Conservation (phyloP, 345 rosid genomes). For the Clarkia xantiana region DNA sequence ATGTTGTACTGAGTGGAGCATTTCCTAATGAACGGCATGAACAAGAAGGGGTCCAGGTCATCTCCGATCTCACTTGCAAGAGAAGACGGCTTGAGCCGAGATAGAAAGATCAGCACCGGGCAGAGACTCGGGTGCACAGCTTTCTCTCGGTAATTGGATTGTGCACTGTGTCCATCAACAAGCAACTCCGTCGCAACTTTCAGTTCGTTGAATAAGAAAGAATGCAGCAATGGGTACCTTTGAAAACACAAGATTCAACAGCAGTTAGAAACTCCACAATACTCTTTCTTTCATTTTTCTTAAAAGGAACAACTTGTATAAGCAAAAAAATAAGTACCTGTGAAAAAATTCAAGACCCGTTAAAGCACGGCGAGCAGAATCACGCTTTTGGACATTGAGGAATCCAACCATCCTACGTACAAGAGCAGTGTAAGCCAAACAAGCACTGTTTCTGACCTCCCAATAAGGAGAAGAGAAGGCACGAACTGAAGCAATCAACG, state of each 20-base stretch:
- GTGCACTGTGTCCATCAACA: slow-evolving; percentile 27
- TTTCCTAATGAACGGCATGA: slow-evolving; percentile 84
- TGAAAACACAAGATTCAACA: slow-evolving; percentile 13
- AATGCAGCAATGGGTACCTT: slow-evolving; percentile 85
- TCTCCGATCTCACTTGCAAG: slow-evolving; percentile 78
- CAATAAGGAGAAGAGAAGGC: slow-evolving; percentile 92
- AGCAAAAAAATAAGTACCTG: slow-evolving; percentile 33
- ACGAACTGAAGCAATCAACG: slow-evolving; percentile 58
- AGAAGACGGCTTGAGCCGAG: slow-evolving; percentile 92
- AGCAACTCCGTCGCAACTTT: slow-evolving; percentile 63
- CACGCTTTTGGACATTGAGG: slow-evolving; percentile 81
- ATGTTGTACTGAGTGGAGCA: slow-evolving; percentile 86
- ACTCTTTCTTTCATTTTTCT: too few relatives aligned
- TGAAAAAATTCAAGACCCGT: slow-evolving; percentile 96
- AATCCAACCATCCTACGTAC: slow-evolving; percentile 86
- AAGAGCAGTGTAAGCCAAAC: slow-evolving; percentile 81
- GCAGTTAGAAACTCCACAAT: slow-evolving; percentile 6
- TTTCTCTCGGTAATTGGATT: slow-evolving; percentile 40
- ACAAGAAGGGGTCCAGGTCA: slow-evolving; percentile 77
- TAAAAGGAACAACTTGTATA: too few relatives aligned
- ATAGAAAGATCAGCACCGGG: slow-evolving; percentile 79
- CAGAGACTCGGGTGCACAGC: slow-evolving; percentile 92
- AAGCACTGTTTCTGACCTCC: slow-evolving; percentile 96
- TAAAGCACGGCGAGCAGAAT: slow-evolving; percentile 67
- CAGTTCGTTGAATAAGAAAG: slow-evolving; percentile 60